Evolutionary conservation across 345 rosid genomes (phyloP).

Genomic region (Populus pruinosa): DNA sequence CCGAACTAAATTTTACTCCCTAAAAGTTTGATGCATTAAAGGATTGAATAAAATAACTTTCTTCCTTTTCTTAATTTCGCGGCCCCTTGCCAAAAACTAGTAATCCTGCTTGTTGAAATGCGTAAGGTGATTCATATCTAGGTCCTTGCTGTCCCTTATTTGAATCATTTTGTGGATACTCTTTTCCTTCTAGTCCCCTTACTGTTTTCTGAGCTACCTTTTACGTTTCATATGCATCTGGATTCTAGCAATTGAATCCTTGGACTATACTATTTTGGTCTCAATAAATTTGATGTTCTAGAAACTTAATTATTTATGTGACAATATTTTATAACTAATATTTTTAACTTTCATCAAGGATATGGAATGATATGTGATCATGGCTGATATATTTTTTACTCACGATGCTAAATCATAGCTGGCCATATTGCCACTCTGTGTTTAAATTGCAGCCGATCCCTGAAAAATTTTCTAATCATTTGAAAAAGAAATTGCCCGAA

Average conservation of each 20-base stretch:
- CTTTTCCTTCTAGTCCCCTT: background rate
- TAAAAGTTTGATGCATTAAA: no score
- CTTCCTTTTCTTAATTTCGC: background rate
- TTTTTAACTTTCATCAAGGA: background rate
- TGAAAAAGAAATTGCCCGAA: constrained; percentile 51
- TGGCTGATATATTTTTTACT: background rate
- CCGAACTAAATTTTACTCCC: background rate
- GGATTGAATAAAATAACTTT: no score
- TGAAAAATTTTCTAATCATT: constrained; percentile 43
- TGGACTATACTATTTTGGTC: background rate
- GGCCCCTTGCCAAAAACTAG: background rate
- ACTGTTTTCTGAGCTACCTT: background rate
- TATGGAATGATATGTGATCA: background rate
- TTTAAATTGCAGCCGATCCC: constrained; percentile 55
- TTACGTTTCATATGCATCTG: background rate
- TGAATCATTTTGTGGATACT: background rate
- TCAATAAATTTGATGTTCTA: no score
- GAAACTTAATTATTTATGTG: background rate
- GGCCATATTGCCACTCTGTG: background rate
- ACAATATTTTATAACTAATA: background rate
- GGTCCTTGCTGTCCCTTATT: background rate
- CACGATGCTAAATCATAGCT: background rate
- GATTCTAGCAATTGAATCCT: background rate
- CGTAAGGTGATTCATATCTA: background rate
- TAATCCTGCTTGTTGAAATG: background rate